Evolutionary conservation across 1,284 basidiomycete species (phyloP).

Genomic region (Spongiforma sp.): DNA sequence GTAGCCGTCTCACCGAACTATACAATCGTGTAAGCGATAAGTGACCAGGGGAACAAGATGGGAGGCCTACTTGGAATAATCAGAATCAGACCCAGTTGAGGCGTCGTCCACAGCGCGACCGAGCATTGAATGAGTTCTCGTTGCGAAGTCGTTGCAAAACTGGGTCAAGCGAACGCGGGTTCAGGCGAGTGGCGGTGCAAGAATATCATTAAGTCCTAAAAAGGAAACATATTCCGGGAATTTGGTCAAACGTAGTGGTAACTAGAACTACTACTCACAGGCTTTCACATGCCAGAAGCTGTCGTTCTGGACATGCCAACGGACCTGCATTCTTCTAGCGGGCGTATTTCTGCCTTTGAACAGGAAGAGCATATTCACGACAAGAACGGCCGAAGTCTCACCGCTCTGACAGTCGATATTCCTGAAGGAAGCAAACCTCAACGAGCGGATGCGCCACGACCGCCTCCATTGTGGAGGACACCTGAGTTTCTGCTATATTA

Average conservation of each 20-base stretch:
- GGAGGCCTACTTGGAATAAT: constrained; percentile 79
- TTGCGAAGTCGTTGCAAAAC: constrained; percentile 15
- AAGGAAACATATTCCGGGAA: too few relatives aligned
- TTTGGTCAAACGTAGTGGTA: too few relatives aligned
- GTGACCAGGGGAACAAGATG: constrained; percentile 9
- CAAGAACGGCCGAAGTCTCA: constrained; percentile 32
- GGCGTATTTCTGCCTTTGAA: constrained; percentile 16
- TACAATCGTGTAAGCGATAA: constrained; percentile 22
- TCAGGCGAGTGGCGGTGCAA: constrained; percentile 25
- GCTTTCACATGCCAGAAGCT: constrained; percentile 28
- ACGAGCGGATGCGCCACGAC: constrained; percentile 28
- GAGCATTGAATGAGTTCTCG: constrained; percentile 37
- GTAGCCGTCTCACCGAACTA: constrained; percentile 47
- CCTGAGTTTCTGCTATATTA: constrained; percentile 86
- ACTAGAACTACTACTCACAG: too few relatives aligned
- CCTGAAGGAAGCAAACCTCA: constrained; percentile 43
- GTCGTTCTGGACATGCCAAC: constrained; percentile 39
- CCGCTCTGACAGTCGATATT: constrained; percentile 53
- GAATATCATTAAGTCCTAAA: too few relatives aligned
- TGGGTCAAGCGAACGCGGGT: too few relatives aligned
- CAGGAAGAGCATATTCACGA: constrained; percentile 14
- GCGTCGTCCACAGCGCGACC: constrained; percentile 76
- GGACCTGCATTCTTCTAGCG: constrained; percentile 26
- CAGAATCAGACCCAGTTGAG: constrained; percentile 86
- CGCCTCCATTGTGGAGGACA: constrained; percentile 75